Evolutionary conservation across 2,329 filamentous ascomycete genomes (phyloP), one percentile per base, ranked within the genome.

Genomic region (Colletotrichum liriopes): DNA sequence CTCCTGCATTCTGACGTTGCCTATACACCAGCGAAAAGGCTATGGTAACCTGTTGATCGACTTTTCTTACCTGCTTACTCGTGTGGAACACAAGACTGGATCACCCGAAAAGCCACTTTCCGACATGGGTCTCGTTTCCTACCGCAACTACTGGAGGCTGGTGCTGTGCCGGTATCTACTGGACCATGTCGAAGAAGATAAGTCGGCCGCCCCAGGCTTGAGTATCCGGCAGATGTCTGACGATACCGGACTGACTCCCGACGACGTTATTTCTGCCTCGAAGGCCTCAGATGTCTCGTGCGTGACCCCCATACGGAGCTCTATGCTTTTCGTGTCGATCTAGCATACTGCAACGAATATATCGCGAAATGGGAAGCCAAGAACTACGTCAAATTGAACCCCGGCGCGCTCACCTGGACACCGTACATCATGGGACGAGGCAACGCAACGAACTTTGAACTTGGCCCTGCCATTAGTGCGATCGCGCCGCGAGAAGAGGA

Each of bases 41-140:
- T 99, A 98, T 77, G 96, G 97, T 7, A 96, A 98, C 78, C 91
- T 98, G 29, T 89, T 99, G 58, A 99, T 99, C 77, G 96, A 99
- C 80, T 99, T 99, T 81, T 99, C 96, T 1, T 99, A 99, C 79
- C 91, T 99, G 8, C 89, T 99, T 58, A 98, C 97, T 0, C 91
- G 95, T 63, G 94, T 97, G 1, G 96, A 99, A 82, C 90, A 92
- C 77, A 98, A 98, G 82, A 97, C 95, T 0, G 96, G 96, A 12
- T 98, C 96, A 1, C 96, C 96, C 0, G 96, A 99, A 81, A 99
- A 99, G 82, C 96, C 96, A 0, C 88, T 99, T 4, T 98, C 96
- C 0, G 96, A 99, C 79, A 98, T 99, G 94, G 96, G 96, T 3
- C 84, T 99, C 49, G 96, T 98, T 5, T 98, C 96, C 2, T 99